These are phyloP conservation scores for Russula ochroleuca DNA, from an alignment of 768 basidiomycete species.

Conservation along the genomic window DNA sequence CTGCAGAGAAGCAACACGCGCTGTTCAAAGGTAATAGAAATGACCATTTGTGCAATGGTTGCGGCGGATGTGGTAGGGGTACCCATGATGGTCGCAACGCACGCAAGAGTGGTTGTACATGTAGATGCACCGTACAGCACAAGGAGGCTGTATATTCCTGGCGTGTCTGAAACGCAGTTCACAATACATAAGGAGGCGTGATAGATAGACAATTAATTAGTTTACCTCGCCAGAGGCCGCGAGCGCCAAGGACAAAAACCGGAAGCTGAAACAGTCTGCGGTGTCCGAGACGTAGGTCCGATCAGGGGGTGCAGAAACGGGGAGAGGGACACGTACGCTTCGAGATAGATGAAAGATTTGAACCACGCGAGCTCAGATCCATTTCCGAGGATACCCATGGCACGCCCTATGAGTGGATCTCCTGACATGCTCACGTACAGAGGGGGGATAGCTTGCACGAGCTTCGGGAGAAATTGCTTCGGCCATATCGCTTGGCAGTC, in stretches of 20 bases:
- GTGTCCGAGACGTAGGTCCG: not conserved
- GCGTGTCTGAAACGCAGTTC: constrained; percentile 39
- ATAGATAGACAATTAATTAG: not conserved
- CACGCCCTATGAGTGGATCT: constrained; percentile 62
- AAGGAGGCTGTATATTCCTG: constrained; percentile 56
- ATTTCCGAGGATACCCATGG: constrained; percentile 41
- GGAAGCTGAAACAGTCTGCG: constrained; percentile 68
- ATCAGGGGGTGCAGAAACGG: not conserved
- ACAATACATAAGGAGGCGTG: not conserved
- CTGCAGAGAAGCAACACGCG: constrained; percentile 54
- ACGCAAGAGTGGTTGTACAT: constrained; percentile 71
- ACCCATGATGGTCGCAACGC: constrained; percentile 55
- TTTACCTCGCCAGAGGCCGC: constrained; percentile 54
- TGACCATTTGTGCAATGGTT: constrained; percentile 33
- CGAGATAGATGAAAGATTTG: constrained; percentile 57
- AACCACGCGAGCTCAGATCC: constrained; percentile 50
- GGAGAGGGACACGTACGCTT: constrained; percentile 44
- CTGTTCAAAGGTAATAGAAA: constrained; percentile 49
- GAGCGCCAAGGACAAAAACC: constrained; percentile 65
- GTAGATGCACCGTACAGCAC: constrained; percentile 75
- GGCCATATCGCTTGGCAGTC: constrained; percentile 71
- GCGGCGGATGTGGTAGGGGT: constrained; percentile 42
- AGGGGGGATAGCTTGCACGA: constrained; percentile 42
- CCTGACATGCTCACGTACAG: constrained; percentile 55
- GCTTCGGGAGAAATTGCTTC: constrained; percentile 43